Base-by-base conservation (phyloP, 495 filamentous ascomycete species). In the Tuber magnatum region DNA sequence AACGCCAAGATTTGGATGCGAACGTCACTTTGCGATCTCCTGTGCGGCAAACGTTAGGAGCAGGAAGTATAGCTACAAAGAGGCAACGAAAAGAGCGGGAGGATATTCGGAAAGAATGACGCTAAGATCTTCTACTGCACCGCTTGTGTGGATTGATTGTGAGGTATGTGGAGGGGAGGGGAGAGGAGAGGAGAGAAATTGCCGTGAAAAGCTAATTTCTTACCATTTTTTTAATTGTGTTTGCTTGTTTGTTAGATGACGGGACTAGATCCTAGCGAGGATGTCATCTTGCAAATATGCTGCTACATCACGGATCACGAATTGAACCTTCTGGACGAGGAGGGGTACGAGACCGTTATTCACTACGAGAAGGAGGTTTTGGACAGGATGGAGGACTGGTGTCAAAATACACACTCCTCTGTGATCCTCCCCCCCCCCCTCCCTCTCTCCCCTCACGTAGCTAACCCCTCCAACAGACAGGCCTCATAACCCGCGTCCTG, bases 261-360 rank as follows among this genome's bases (percentile, higher is more conserved):
- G 4, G 95, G 95, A 5, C 89, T 99, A 6, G 86, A 97, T 83
- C 85, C 89, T 2, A 88, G 91, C 42, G 88, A 83, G 32, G 96
- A 98, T 80, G 88, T 89, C 24, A 97, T 99, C 81, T 89, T 99
- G 78, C 93, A 96, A 82, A 91, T 99, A 43, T 95, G 91, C 84
- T 99, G 95, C 85, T 92, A 96, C 84, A 88, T 99, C 82, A 99
- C 96, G 12, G 89, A 94, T 80, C 86, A 87, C 68, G 84, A 94
- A 51, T 88, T 99, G 38, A 86, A 92, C 56, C 81, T 97, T 41
- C 84, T 97, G 20, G 94, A 97, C 68, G 84, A 88, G 20, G 83
- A 87, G 38, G 95, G 95, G 75, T 95, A 91, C 86, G 92, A 94
- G 76, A 87, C 87, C 20, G 87, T 96, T 69, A 89, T 99, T 73